phyloP scores from a whole-genome alignment of 768 basidiomycete genomes.

The Cyclocybe aegerita region DNA sequence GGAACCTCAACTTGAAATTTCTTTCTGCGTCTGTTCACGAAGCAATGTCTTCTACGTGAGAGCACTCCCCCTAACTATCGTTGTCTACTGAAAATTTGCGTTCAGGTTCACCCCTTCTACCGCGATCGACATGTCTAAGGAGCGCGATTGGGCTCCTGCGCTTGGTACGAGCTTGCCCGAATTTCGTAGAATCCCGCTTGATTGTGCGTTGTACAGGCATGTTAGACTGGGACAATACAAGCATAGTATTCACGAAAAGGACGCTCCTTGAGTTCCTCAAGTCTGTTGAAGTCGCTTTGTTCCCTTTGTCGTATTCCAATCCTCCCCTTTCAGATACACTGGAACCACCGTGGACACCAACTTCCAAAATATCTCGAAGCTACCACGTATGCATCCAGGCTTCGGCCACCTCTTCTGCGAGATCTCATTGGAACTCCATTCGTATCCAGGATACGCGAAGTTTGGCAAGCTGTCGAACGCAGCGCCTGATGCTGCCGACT shows the following conservation, averaged over 20 bases:
- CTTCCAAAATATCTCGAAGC: slow-evolving; percentile 69
- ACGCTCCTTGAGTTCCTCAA: slow-evolving; percentile 75
- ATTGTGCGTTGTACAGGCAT: slow-evolving; percentile 45
- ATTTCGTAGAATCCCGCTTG: not conserved
- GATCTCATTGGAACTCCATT: not conserved
- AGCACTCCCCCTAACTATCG: not conserved
- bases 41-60: slow-evolving; percentile 43
- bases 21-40: slow-evolving; percentile 8
- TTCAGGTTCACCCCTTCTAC: slow-evolving; percentile 58
- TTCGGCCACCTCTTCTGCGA: not conserved
- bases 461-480: slow-evolving; percentile 54
- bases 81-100: slow-evolving; percentile 1
- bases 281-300: slow-evolving; percentile 33
- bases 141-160: slow-evolving; percentile 70
- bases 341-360: slow-evolving; percentile 78
- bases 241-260: slow-evolving; percentile 79
- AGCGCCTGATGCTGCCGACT: slow-evolving; percentile 12
- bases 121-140: slow-evolving; percentile 59
- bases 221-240: slow-evolving; percentile 79
- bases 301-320: too few species aligned
- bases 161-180: slow-evolving; percentile 42
- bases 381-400: slow-evolving; percentile 64
- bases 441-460: slow-evolving; percentile 59
- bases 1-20: slow-evolving; percentile 4
- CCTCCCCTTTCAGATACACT: slow-evolving; percentile 48